A percentile compares a stretch with the other conserved stretches of the same genome.
These are phyloP conservation scores for Diphasiastrum complanatum DNA, from an alignment of 83 land plant genomes.

Conservation along the genomic window DNA sequence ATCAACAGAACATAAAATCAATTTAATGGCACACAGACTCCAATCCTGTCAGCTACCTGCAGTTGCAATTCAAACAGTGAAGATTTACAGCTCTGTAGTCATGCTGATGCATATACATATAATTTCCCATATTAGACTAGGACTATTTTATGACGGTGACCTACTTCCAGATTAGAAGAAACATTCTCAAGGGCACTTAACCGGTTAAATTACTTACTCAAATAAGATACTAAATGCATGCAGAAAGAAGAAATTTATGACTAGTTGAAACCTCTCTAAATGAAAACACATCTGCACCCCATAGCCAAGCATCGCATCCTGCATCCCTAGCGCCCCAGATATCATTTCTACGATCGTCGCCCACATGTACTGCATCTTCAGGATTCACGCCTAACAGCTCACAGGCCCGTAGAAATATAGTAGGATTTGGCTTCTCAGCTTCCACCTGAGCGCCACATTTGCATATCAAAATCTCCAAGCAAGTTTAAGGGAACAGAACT, in stretches of 20 bases:
- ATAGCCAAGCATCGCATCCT: slow-evolving; percentile 94
- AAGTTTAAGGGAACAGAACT: background rate
- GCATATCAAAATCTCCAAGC: slow-evolving; percentile 2
- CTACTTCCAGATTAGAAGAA: background rate
- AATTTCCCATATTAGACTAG: background rate
- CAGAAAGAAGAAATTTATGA: background rate
- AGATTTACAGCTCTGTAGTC: background rate
- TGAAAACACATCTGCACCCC: slow-evolving; percentile 81
- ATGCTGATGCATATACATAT: background rate
- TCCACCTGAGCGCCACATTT: too few relatives aligned
- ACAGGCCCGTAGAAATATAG: slow-evolving; percentile 74
- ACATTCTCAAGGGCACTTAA: background rate
- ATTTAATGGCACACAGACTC: too few relatives aligned
- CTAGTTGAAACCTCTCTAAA: slow-evolving; percentile 52
- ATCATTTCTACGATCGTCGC: slow-evolving; percentile 83
- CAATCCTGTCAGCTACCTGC: slow-evolving; percentile 42
- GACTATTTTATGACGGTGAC: background rate
- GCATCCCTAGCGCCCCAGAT: slow-evolving; percentile 94
- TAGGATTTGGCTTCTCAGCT: slow-evolving; percentile 91
- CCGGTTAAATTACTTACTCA: background rate
- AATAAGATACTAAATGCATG: background rate
- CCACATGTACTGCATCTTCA: slow-evolving; percentile 85
- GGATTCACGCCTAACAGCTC: slow-evolving; percentile 68
- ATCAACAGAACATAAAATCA: too few relatives aligned
- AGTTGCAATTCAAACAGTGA: slow-evolving; percentile 2